Conservation (phyloP, 2,329 filamentous ascomycete genomes). For the Aspergillaceae sp. region DNA sequence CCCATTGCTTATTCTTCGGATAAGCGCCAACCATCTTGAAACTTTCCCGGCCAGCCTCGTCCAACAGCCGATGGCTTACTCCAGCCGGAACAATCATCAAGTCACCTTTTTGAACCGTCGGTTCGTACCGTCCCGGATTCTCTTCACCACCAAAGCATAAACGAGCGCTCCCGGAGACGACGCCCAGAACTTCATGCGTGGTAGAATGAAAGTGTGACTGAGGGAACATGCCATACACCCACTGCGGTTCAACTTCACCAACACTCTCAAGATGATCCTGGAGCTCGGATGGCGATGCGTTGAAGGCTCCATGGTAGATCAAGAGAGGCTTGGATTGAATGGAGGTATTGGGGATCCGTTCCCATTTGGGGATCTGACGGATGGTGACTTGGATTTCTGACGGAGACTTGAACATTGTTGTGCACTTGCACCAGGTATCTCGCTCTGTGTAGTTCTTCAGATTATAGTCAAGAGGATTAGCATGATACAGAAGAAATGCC, state of each 20-base stretch:
- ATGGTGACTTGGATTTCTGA: slow-evolving; percentile 48
- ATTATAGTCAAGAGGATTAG: background rate
- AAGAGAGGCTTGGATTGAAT: slow-evolving; percentile 55
- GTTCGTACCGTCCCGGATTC: slow-evolving; percentile 51
- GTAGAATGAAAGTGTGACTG: slow-evolving; percentile 60
- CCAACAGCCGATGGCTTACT: slow-evolving; percentile 54
- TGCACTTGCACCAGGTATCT: background rate
- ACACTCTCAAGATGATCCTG: slow-evolving; percentile 48
- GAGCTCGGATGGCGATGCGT: slow-evolving; percentile 42
- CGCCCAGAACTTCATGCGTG: slow-evolving; percentile 57
- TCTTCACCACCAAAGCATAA: slow-evolving; percentile 60
- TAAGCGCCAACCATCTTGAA: slow-evolving; percentile 64
- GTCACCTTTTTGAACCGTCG: slow-evolving; percentile 50
- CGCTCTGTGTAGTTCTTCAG: background rate
- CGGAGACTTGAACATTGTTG: slow-evolving; percentile 34
- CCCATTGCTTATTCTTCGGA: slow-evolving; percentile 50
- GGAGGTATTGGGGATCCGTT: slow-evolving; percentile 55
- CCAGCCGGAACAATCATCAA: slow-evolving; percentile 58
- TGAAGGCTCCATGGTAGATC: slow-evolving; percentile 57
- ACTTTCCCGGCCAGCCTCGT: slow-evolving; percentile 38
- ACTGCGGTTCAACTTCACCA: slow-evolving; percentile 53
- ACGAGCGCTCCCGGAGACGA: slow-evolving; percentile 49
- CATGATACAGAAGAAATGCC: background rate
- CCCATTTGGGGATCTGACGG: slow-evolving; percentile 51
- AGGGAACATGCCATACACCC: slow-evolving; percentile 61